Conservation (phyloP, 2,329 filamentous ascomycete genomes). For the Hypomyces rosellus region DNA sequence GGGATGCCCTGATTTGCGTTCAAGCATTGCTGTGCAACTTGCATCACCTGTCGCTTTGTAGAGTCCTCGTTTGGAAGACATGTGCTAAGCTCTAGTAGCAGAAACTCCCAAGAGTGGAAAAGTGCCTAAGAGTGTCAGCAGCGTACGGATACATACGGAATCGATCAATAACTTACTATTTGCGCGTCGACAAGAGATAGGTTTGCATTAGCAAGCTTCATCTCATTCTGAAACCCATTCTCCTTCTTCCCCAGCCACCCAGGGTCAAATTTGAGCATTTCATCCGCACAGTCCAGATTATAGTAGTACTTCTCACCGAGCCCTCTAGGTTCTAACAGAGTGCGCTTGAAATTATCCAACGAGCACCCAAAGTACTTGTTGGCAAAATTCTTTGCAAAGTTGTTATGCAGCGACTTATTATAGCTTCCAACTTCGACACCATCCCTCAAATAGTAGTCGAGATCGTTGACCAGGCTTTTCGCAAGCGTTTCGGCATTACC, state of each 20-base stretch:
- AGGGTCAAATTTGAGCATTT: conserved; percentile 69
- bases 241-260: conserved; percentile 66
- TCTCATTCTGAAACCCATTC: conserved; percentile 74
- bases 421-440: conserved; percentile 76
- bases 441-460: conserved; percentile 74
- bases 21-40: conserved; percentile 72
- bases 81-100: conserved; percentile 76
- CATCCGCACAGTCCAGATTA: conserved; percentile 66
- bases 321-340: conserved; percentile 54
- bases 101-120: conserved; percentile 82
- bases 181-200: conserved; percentile 89
- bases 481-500: conserved; percentile 60
- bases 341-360: conserved; percentile 75
- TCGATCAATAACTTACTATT: conserved; percentile 49
- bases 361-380: conserved; percentile 67
- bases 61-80: conserved; percentile 46
- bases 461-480: conserved; percentile 63
- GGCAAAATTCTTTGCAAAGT: conserved; percentile 79
- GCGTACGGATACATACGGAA: too few species aligned
- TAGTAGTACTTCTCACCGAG: conserved; percentile 81
- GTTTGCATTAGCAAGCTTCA: conserved; percentile 83
- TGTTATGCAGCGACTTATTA: conserved; percentile 79
- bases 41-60: conserved; percentile 63
- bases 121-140: conserved; percentile 49
- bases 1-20: conserved; percentile 66